Conservation (phyloP, 768 basidiomycete species). For the Piloderma croceum region DNA sequence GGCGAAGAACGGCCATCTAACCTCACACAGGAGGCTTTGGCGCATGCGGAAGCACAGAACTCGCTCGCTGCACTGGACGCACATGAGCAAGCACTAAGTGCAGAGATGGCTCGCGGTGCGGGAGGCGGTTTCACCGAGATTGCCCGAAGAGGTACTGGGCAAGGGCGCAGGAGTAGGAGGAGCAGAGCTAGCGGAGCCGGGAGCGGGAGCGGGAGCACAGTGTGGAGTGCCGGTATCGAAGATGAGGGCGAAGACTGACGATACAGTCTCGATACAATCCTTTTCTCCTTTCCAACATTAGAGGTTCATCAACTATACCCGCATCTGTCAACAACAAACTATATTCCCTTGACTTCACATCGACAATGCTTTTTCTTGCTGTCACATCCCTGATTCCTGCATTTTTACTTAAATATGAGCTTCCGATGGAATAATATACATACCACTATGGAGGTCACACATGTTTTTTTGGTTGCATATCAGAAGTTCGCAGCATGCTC, state of each 20-base stretch:
- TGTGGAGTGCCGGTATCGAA: slow-evolving; percentile 84
- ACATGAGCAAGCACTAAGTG: slow-evolving; percentile 65
- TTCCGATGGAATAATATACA: too few relatives aligned
- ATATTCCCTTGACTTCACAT: too few relatives aligned
- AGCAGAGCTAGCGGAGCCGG: slow-evolving; percentile 49
- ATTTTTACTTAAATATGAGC: too few relatives aligned
- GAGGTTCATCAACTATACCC: too few relatives aligned
- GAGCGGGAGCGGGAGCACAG: slow-evolving; percentile 70
- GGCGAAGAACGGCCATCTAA: slow-evolving; percentile 35
- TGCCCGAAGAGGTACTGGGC: slow-evolving; percentile 38
- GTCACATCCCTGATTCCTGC: too few relatives aligned
- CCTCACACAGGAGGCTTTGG: slow-evolving; percentile 70
- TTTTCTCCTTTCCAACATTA: too few relatives aligned
- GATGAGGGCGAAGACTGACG: slow-evolving; percentile 42
- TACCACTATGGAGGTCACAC: too few relatives aligned
- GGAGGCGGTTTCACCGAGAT: slow-evolving; percentile 79
- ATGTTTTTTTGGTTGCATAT: too few relatives aligned
- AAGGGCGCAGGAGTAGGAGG: slow-evolving; percentile 54
- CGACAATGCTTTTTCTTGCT: too few relatives aligned
- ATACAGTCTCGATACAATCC: not conserved
- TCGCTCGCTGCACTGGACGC: slow-evolving; percentile 74
- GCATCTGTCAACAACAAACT: too few relatives aligned
- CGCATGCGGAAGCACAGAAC: slow-evolving; percentile 74
- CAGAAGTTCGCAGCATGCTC: too few relatives aligned
- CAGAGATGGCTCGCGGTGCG: slow-evolving; percentile 70